These are phyloP conservation scores for Trametes gibbosa DNA, from an alignment of 768 basidiomycete species.

Conservation along the genomic window DNA sequence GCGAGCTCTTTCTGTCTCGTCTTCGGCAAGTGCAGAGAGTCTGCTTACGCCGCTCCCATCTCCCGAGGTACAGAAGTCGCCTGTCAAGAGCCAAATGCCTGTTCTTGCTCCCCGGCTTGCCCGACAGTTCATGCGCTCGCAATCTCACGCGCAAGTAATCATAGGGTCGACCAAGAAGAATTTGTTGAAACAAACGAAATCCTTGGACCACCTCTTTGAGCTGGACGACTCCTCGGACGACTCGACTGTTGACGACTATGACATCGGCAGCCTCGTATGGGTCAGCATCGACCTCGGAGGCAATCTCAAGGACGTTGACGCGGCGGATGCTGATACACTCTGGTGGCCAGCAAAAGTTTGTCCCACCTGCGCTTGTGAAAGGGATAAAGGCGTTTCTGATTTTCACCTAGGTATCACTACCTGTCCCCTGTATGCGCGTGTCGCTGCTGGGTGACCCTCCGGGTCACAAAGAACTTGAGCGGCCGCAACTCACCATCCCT, in stretches of 20 bases:
- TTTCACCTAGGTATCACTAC: not conserved
- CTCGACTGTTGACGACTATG: slow-evolving; percentile 2
- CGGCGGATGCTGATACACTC: slow-evolving; percentile 28
- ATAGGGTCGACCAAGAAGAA: not conserved
- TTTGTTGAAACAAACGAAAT: not conserved
- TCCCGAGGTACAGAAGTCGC: not conserved
- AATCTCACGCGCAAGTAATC: not conserved
- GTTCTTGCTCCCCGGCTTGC: slow-evolving; percentile 11
- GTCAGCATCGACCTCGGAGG: slow-evolving; percentile 24
- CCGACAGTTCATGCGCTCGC: slow-evolving; percentile 14
- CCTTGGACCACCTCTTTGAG: slow-evolving; percentile 6
- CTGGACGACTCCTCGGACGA: slow-evolving; percentile 11
- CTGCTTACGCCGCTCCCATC: slow-evolving; percentile 13
- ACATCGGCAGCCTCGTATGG: slow-evolving; percentile 24
- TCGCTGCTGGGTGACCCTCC: slow-evolving; percentile 30
- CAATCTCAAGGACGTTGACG: slow-evolving; percentile 6
- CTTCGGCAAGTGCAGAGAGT: not conserved
- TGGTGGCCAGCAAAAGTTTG: slow-evolving; percentile 78
- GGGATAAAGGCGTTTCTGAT: not conserved
- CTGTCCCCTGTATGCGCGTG: slow-evolving; percentile 22
- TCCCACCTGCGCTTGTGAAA: slow-evolving; percentile 4
- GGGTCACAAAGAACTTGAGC: not conserved
- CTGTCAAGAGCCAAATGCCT: not conserved
- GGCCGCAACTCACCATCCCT: slow-evolving; percentile 24
- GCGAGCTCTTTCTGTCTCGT: slow-evolving; percentile 7